A percentile compares a stretch with the other conserved stretches of the same genome.
phyloP scores from a whole-genome alignment of 192 early-diverging fungal species.

The Backusella psychrophila region DNA sequence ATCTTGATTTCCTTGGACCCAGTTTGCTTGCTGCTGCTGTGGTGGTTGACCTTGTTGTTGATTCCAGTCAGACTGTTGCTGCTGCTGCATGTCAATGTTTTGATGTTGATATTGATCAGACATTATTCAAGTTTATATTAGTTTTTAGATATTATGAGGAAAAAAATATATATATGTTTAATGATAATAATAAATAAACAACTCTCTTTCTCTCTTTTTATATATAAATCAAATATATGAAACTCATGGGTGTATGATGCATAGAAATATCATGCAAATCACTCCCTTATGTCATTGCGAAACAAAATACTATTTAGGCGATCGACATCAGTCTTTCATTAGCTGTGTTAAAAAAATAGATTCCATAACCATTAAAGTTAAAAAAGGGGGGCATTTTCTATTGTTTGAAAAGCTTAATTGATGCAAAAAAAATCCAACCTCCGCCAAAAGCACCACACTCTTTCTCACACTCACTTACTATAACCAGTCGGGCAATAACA shows the following conservation, averaged over 20 bases:
- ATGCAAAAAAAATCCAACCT: neutral
- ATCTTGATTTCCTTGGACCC: neutral
- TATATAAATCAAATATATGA: too few relatives aligned
- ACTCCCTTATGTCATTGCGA: too few relatives aligned
- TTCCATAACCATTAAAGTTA: too few relatives aligned
- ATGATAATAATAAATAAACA: too few relatives aligned
- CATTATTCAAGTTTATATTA: neutral
- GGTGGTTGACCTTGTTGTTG: neutral
- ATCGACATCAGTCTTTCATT: neutral
- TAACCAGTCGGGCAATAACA: neutral
- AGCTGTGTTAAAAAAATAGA: too few relatives aligned
- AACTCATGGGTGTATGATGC: too few relatives aligned
- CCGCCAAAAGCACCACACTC: neutral
- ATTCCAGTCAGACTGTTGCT: neutral
- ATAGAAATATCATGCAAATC: too few relatives aligned
- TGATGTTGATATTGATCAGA: neutral
- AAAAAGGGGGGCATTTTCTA: too few relatives aligned
- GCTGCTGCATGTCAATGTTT: neutral
- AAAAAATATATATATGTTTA: neutral
- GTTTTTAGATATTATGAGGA: neutral
- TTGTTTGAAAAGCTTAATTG: too few relatives aligned
- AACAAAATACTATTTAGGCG: too few relatives aligned
- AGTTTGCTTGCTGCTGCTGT: neutral
- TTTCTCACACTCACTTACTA: neutral
- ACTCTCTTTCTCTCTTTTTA: too few relatives aligned